phyloP scores from a whole-genome alignment of 1,284 basidiomycete genomes.

The Cystobasidiaceae sp. region DNA sequence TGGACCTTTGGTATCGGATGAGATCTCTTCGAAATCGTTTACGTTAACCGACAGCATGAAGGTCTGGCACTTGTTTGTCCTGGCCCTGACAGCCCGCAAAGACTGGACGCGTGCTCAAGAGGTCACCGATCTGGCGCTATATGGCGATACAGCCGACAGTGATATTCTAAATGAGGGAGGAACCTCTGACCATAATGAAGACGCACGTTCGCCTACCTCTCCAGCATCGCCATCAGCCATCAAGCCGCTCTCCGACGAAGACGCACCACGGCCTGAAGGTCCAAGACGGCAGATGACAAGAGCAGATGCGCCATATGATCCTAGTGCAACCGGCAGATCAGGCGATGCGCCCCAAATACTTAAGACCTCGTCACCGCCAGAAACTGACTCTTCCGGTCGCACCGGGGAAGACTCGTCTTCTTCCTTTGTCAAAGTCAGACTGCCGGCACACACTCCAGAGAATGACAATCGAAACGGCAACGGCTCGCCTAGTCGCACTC shows the following conservation, averaged over 20 bases:
- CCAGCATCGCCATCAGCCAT: background rate
- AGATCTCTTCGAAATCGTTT: conserved; percentile 47
- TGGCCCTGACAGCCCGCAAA: conserved; percentile 71
- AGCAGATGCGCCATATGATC: conserved; percentile 26
- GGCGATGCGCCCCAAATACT: background rate
- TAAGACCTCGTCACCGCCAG: background rate
- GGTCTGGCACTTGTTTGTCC: conserved; percentile 85
- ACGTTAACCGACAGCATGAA: conserved; percentile 69
- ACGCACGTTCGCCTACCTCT: background rate
- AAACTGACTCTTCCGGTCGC: background rate
- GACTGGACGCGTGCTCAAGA: conserved; percentile 74
- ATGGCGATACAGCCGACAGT: conserved; percentile 51
- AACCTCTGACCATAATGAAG: background rate
- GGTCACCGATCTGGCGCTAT: conserved; percentile 64
- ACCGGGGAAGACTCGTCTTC: conserved; percentile 9
- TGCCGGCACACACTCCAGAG: background rate
- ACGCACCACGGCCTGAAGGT: background rate
- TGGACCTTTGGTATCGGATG: background rate
- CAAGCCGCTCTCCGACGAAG: background rate
- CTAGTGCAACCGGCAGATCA: conserved; percentile 3
- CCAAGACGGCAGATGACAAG: background rate
- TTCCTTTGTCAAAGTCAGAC: conserved; percentile 10
- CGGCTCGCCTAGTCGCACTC: too few relatives aligned
- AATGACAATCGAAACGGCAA: too few relatives aligned
- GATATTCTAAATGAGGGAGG: background rate